phyloP scores from a whole-genome alignment of 768 basidiomycete genomes.

The Mycena rebaudengoi region DNA sequence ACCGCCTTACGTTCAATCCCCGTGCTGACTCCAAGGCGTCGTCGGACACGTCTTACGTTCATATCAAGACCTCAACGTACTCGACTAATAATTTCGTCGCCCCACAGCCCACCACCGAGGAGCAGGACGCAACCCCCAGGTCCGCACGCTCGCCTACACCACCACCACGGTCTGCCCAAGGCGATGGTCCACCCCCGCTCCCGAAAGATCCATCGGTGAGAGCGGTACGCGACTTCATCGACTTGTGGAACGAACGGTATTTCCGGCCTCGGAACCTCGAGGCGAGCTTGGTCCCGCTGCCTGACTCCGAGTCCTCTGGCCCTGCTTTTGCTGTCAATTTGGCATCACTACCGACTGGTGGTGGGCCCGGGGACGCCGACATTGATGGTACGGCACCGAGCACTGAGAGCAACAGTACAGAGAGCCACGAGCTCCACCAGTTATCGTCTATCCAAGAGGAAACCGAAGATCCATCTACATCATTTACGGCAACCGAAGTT shows the following conservation, averaged over 20 bases:
- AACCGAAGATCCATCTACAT: no score
- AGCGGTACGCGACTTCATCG: constrained; percentile 19
- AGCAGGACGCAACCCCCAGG: not conserved
- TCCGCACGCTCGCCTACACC: not conserved
- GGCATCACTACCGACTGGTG: not conserved
- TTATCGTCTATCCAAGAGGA: no score
- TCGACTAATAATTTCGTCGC: not conserved
- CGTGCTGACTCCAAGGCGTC: not conserved
- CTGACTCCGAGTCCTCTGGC: not conserved
- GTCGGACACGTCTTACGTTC: constrained; percentile 4
- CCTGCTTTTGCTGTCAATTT: not conserved
- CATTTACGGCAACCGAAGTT: no score
- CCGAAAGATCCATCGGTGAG: not conserved
- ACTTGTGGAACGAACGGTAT: constrained; percentile 24
- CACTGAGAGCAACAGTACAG: no score
- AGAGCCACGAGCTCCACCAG: no score
- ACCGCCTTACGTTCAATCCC: not conserved
- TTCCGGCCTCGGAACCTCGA: constrained; percentile 19
- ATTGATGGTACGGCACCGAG: not conserved
- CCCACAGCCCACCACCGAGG: not conserved
- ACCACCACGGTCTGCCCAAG: not conserved
- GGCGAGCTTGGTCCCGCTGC: constrained; percentile 6
- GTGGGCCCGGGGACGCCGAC: not conserved
- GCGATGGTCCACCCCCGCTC: not conserved
- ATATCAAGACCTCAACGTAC: not conserved